These are phyloP conservation scores for Bidens hawaiensis DNA, from an alignment of 140 eudicot species.

Conservation along the genomic window DNA sequence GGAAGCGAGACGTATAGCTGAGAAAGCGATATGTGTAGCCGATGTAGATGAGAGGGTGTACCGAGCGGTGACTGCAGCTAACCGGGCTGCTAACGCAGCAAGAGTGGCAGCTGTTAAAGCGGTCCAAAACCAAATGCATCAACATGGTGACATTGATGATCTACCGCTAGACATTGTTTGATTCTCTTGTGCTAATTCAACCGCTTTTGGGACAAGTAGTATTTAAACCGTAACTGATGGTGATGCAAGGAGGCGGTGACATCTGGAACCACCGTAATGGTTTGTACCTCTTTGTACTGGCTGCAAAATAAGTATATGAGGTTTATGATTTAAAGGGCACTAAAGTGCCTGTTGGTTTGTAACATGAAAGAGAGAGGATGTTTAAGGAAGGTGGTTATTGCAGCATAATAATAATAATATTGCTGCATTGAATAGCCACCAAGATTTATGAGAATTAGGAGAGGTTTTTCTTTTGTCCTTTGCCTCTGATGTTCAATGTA, in stretches of 20 bases:
- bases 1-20: conserved; percentile 92
- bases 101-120: conserved; percentile 97
- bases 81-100: conserved; percentile 90
- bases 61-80: conserved; percentile 70
- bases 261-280: conserved; percentile 34
- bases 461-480: conserved; percentile 28
- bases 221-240: conserved; percentile 8
- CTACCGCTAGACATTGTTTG: conserved; percentile 23
- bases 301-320: conserved; percentile 24
- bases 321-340: conserved; percentile 27
- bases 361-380: conserved; percentile 24
- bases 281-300: conserved; percentile 30
- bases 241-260: conserved; percentile 34
- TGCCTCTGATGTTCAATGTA: conserved; percentile 27
- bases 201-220: conserved; percentile 1
- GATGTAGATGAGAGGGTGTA: conserved; percentile 73
- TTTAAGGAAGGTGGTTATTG: conserved; percentile 26
- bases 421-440: conserved; percentile 36
- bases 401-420: conserved; percentile 7
- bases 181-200: neutral
- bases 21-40: conserved; percentile 50
- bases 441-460: conserved; percentile 32
- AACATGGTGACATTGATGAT: conserved; percentile 20
- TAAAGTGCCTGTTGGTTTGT: conserved; percentile 24
- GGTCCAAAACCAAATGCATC: conserved; percentile 68